phyloP scores from a whole-genome alignment of 2,329 filamentous ascomycete species.

The Aspergillus arachidicola region DNA sequence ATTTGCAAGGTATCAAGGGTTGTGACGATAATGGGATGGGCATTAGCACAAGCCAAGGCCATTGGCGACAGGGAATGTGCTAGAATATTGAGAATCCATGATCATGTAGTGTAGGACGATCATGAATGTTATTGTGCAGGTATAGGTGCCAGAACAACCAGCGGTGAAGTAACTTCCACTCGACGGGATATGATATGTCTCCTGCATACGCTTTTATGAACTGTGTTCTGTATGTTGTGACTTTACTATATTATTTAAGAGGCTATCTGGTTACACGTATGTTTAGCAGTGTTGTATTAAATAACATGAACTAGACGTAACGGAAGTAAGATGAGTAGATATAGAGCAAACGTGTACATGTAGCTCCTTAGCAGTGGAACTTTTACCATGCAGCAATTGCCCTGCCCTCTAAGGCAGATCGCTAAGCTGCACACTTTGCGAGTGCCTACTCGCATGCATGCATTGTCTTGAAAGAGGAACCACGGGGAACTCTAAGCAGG shows the following conservation, averaged over 20 bases:
- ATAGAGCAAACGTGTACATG: no score
- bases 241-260: fast-evolving
- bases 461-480: no score
- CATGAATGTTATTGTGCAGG: neutral
- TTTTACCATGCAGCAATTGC: no score
- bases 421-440: no score
- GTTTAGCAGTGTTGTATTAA: neutral
- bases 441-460: no score
- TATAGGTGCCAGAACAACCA: neutral
- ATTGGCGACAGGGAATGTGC: neutral
- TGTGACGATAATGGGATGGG: fast-evolving
- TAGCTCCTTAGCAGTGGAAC: no score
- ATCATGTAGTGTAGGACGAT: neutral
- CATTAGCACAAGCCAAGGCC: no score
- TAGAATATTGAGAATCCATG: neutral
- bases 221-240: neutral
- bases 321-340: no score
- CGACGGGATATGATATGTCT: neutral
- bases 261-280: no score
- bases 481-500: no score
- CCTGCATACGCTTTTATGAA: no score
- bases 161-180: neutral
- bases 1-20: neutral
- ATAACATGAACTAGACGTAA: neutral
- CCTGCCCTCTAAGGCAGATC: no score